Evolutionary conservation across 805 yeast species (phyloP).

Genomic region (Kodamaea lidongshanica): DNA sequence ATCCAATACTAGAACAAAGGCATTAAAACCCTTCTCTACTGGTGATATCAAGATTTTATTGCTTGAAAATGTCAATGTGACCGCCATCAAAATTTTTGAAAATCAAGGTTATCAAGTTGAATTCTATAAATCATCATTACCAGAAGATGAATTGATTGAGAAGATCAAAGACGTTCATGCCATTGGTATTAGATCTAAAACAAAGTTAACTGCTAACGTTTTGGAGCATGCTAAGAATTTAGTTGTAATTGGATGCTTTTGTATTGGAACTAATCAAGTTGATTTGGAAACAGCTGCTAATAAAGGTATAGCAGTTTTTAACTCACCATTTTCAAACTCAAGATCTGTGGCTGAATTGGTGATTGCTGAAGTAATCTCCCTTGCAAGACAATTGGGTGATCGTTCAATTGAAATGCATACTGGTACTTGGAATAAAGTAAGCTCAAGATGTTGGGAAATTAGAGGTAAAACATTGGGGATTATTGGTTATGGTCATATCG

Average conservation of each 20-base stretch:
- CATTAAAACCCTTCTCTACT: conserved; percentile 89
- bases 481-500: conserved; percentile 97
- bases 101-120: conserved; percentile 97
- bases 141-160: conserved; percentile 90
- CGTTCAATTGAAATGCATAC: conserved; percentile 93
- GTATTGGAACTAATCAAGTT: conserved; percentile 98
- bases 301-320: conserved; percentile 92
- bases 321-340: conserved; percentile 97
- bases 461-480: conserved; percentile 98
- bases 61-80: conserved; percentile 87
- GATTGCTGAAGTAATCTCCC: conserved; percentile 85
- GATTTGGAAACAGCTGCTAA: conserved; percentile 88
- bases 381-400: conserved; percentile 96
- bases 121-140: conserved; percentile 79
- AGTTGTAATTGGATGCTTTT: conserved; percentile 92
- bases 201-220: conserved; percentile 74
- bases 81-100: conserved; percentile 81
- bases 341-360: conserved; percentile 98
- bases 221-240: conserved; percentile 83
- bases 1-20: conserved; percentile 49
- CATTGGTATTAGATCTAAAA: conserved; percentile 96
- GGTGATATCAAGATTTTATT: conserved; percentile 90
- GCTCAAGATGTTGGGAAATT: conserved; percentile 95
- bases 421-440: conserved; percentile 97
- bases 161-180: conserved; percentile 93